phyloP scores from a whole-genome alignment of 2,329 filamentous ascomycete genomes.

The Talaromyces sp. region DNA sequence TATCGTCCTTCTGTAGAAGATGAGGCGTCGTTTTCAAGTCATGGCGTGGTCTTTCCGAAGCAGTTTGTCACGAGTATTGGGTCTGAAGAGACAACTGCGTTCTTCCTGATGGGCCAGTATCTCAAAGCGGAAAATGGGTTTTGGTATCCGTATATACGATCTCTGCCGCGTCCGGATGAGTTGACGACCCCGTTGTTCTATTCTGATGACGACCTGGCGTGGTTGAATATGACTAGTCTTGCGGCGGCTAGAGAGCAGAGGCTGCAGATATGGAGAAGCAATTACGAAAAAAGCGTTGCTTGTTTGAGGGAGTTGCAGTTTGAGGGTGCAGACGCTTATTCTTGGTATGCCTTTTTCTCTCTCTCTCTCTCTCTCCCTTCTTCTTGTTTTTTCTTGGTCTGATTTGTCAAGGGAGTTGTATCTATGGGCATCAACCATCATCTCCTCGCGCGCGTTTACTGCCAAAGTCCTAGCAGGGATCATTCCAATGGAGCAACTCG shows the following conservation, averaged over 20 bases:
- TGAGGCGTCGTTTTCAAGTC: slow-evolving; percentile 20
- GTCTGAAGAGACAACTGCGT: slow-evolving; percentile 59
- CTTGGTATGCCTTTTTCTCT: too few species aligned
- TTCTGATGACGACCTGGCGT: slow-evolving; percentile 51
- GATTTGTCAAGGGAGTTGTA: slow-evolving; percentile 38
- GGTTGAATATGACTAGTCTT: slow-evolving; percentile 37
- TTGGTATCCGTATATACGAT: slow-evolving; percentile 64
- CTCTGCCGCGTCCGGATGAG: slow-evolving; percentile 58
- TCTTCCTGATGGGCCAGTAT: slow-evolving; percentile 66
- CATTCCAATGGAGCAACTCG: slow-evolving; percentile 32
- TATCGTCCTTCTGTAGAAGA: slow-evolving; percentile 12
- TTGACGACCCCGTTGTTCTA: slow-evolving; percentile 62
- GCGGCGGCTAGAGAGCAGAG: slow-evolving; percentile 28
- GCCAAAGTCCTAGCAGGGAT: slow-evolving; percentile 37
- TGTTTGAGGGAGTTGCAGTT: slow-evolving; percentile 28
- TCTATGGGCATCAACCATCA: slow-evolving; percentile 42
- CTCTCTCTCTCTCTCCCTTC: too few species aligned
- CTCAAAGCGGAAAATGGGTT: slow-evolving; percentile 54
- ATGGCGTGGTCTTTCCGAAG: slow-evolving; percentile 41
- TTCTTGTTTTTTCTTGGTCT: too few species aligned
- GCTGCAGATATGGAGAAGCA: slow-evolving; percentile 29
- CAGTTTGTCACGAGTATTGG: slow-evolving; percentile 48
- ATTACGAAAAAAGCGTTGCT: slow-evolving; percentile 29
- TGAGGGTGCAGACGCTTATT: slow-evolving; percentile 27
- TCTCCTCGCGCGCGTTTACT: slow-evolving; percentile 41